Conservation (phyloP, 345 rosid species). For the Kernera saxatilis region DNA sequence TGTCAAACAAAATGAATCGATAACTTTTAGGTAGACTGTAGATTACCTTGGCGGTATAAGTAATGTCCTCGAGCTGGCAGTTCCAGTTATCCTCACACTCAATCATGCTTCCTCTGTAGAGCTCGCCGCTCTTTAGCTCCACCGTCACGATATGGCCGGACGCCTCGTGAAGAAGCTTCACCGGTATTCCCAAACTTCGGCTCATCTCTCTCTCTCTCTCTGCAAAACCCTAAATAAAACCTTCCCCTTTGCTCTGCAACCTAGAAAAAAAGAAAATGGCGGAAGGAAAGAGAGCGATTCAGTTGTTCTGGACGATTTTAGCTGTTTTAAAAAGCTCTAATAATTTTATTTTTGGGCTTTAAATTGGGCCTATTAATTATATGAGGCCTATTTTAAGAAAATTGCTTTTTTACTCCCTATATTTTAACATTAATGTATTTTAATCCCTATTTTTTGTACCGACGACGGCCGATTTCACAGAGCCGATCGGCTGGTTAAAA, state of each 20-base stretch:
- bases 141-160: conserved; percentile 80
- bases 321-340: neutral
- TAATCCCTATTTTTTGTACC: neutral
- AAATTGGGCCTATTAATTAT: neutral
- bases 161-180: conserved; percentile 81
- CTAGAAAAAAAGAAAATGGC: neutral
- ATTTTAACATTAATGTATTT: neutral
- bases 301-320: neutral
- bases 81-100: conserved; percentile 97
- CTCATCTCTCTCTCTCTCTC: conserved; percentile 46
- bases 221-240: conserved; percentile 42
- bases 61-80: conserved; percentile 80
- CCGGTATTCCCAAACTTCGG: conserved; percentile 84
- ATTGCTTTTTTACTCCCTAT: conserved; percentile 15
- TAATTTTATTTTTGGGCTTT: neutral
- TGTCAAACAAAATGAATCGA: neutral
- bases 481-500: neutral
- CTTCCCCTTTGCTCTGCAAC: conserved; percentile 10
- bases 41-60: conserved; percentile 67
- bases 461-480: conserved; percentile 2
- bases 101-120: conserved; percentile 80
- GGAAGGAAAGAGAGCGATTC: conserved; percentile 16
- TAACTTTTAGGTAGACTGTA: neutral
- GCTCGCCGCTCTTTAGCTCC: conserved; percentile 87
- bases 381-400: neutral